Evolutionary conservation across 2,329 filamentous ascomycete species (phyloP).

Genomic region (Apiospora pterosperma): DNA sequence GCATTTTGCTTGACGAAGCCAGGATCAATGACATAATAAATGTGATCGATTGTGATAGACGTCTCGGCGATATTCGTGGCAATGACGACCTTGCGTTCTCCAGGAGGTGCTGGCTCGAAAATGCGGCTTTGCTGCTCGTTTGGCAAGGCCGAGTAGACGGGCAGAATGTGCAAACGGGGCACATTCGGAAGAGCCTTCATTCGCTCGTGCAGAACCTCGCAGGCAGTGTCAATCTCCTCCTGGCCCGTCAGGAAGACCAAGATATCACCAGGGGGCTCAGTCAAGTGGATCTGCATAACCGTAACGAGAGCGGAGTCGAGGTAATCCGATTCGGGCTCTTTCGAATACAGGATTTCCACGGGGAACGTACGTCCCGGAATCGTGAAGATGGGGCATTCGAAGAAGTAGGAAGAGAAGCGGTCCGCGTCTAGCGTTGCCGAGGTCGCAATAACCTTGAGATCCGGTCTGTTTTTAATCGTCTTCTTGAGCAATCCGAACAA

Average conservation of each 20-base stretch:
- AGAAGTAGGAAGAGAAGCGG: constrained; percentile 96
- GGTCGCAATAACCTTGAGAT: constrained; percentile 93
- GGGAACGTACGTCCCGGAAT: constrained; percentile 95
- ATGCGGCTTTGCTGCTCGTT: constrained; percentile 92
- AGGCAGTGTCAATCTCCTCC: constrained; percentile 95
- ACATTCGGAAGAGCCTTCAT: constrained; percentile 94
- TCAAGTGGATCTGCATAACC: constrained; percentile 97
- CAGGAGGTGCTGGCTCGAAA: constrained; percentile 87
- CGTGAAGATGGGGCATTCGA: constrained; percentile 92
- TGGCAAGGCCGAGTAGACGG: constrained; percentile 92
- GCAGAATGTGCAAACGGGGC: constrained; percentile 87
- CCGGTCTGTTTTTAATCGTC: constrained; percentile 77
- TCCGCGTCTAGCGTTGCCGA: constrained; percentile 95
- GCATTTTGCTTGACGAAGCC: constrained; percentile 98
- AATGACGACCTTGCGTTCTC: constrained; percentile 89
- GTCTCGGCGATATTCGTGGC: constrained; percentile 98
- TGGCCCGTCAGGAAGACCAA: constrained; percentile 96
- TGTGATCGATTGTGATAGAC: constrained; percentile 95
- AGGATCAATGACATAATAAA: constrained; percentile 95
- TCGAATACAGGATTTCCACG: constrained; percentile 92
- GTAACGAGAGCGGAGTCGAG: constrained; percentile 91
- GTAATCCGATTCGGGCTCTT: constrained; percentile 94
- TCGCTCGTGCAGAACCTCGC: constrained; percentile 87
- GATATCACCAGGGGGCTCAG: constrained; percentile 89
- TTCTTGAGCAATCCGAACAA: constrained; percentile 94